Conservation (phyloP, 441 rosid genomes). For the Adansonia gregorii region DNA sequence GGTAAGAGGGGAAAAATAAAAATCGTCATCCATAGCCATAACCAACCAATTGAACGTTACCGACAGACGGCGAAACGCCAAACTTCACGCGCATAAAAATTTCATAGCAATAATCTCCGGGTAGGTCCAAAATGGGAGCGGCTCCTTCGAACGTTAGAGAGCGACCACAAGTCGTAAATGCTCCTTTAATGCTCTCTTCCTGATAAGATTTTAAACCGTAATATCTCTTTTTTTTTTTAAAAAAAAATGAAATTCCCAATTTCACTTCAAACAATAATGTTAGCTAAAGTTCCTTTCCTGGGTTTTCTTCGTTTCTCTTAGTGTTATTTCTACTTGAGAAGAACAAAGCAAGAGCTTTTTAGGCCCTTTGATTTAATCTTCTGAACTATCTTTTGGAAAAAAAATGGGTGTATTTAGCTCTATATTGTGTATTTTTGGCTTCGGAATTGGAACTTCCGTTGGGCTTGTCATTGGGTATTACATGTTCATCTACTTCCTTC, state of each 20-base stretch:
- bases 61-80: constrained; percentile 30
- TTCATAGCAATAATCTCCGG: constrained; percentile 33
- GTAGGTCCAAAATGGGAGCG: constrained; percentile 24
- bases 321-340: neutral
- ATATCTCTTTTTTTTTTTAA: neutral
- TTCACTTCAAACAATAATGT: neutral
- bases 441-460: constrained; percentile 64
- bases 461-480: constrained; percentile 62
- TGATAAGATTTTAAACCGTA: neutral
- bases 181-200: constrained; percentile 34
- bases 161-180: constrained; percentile 36
- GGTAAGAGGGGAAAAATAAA: too few species aligned
- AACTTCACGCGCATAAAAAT: constrained; percentile 32
- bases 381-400: neutral
- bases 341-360: constrained; percentile 4
- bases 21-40: too few species aligned
- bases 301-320: neutral
- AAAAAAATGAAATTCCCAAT: too few species aligned
- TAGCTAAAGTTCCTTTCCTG: neutral
- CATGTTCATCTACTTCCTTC: constrained; percentile 57
- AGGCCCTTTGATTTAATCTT: neutral
- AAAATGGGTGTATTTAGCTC: constrained; percentile 74
- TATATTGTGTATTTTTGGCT: constrained; percentile 53
- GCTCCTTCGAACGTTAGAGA: neutral
- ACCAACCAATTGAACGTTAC: constrained; percentile 28